These are phyloP conservation scores for Centella asiatica DNA, from an alignment of 129 eudicot species.

Conservation along the genomic window DNA sequence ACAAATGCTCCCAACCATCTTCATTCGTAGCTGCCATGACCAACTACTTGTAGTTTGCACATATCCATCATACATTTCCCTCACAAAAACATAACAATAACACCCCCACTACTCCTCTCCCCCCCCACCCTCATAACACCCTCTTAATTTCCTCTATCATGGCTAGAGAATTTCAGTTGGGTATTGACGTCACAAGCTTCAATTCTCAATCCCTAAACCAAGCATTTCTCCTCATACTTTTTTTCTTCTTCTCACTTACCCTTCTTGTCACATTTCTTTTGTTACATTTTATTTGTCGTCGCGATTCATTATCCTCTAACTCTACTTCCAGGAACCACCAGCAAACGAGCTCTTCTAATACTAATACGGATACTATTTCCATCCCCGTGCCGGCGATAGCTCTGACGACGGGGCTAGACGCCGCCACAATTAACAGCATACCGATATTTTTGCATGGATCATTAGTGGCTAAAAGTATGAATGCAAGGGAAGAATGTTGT, in stretches of 20 bases:
- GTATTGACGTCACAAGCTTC: background rate
- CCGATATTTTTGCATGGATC: slow-evolving; percentile 11
- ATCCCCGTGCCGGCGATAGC: background rate
- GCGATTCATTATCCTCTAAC: background rate
- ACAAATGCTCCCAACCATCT: too few relatives aligned
- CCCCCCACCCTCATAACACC: background rate
- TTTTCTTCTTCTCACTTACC: slow-evolving; percentile 4
- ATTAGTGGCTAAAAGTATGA: background rate
- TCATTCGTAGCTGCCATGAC: too few relatives aligned
- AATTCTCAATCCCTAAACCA: background rate
- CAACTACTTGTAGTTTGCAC: too few relatives aligned
- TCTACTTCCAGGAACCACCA: background rate
- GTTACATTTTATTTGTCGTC: slow-evolving; percentile 6
- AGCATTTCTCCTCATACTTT: background rate
- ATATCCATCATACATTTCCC: too few relatives aligned
- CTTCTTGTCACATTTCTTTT: background rate
- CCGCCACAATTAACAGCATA: slow-evolving; percentile 11
- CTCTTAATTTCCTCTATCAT: background rate
- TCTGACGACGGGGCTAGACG: slow-evolving; percentile 17
- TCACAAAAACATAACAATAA: too few relatives aligned
- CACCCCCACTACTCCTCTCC: background rate
- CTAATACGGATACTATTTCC: background rate
- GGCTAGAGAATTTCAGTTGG: background rate
- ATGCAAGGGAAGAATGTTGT: slow-evolving; percentile 13
- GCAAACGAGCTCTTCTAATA: background rate